Evolutionary conservation across 176 grass and related monocot genomes (phyloP).

Genomic region (Bromus sterilis): DNA sequence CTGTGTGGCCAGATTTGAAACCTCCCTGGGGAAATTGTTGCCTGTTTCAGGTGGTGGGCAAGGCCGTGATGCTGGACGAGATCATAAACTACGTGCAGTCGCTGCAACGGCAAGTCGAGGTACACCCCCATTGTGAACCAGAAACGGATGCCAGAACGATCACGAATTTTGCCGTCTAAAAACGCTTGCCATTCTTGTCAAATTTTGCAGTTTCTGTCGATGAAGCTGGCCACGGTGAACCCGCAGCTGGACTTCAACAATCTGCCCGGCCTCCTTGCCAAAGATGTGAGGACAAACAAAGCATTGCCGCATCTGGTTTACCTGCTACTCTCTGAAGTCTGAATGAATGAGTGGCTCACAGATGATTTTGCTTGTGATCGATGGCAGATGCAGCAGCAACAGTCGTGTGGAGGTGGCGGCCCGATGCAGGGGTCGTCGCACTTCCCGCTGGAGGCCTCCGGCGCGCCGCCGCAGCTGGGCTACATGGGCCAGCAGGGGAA

Average conservation of each 20-base stretch:
- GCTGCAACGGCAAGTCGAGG: slow-evolving; percentile 98
- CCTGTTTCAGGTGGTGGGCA: slow-evolving; percentile 84
- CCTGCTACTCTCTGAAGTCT: not conserved
- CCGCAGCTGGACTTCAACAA: slow-evolving; percentile 95
- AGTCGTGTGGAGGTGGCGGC: slow-evolving; percentile 53
- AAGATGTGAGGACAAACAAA: slow-evolving; percentile 70
- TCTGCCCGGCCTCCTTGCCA: slow-evolving; percentile 69
- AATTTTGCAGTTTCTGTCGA: slow-evolving; percentile 86
- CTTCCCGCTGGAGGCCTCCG: slow-evolving; percentile 72
- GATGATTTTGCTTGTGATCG: slow-evolving; percentile 21
- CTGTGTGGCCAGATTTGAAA: slow-evolving; percentile 32
- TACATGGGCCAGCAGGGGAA: slow-evolving; percentile 57
- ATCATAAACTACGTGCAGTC: slow-evolving; percentile 99
- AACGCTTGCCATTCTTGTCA: slow-evolving; percentile 18
- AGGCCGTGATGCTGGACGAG: slow-evolving; percentile 99
- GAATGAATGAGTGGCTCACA: not conserved
- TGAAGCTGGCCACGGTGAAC: slow-evolving; percentile 99
- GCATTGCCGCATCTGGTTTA: slow-evolving; percentile 15
- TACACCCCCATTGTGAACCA: slow-evolving; percentile 27
- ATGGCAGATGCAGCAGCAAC: slow-evolving; percentile 47
- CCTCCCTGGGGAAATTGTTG: slow-evolving; percentile 28
- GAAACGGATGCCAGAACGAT: slow-evolving; percentile 1
- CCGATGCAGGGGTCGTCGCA: slow-evolving; percentile 45
- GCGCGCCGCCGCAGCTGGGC: slow-evolving; percentile 41
- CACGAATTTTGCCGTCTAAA: slow-evolving; percentile 38